Evolutionary conservation across 225 moss, liverwort and hornwort genomes (phyloP).

Genomic region (Pleurozium schreberi): DNA sequence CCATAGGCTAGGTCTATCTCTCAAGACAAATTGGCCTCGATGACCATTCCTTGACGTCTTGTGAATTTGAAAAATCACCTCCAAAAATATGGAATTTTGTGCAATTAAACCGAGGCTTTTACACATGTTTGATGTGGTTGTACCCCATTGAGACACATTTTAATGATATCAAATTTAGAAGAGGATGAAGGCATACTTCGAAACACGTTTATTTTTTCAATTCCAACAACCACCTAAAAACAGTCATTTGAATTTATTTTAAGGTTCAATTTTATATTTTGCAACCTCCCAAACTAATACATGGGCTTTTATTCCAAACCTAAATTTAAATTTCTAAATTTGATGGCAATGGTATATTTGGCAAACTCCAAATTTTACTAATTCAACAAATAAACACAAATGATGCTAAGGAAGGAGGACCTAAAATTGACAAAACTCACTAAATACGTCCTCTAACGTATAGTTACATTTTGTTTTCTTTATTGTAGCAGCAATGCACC

Average conservation of each 20-base stretch:
- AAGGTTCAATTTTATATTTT: background rate
- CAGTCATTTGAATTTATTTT: background rate
- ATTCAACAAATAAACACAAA: background rate
- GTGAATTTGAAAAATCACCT: background rate
- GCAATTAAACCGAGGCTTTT: background rate
- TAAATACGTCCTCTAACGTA: rapidly evolving
- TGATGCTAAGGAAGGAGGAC: no score
- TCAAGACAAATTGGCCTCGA: rapidly evolving
- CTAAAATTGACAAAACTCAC: no score
- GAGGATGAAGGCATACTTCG: background rate
- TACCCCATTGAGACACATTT: background rate
- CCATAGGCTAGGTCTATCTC: background rate
- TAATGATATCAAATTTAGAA: background rate
- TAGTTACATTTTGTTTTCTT: rapidly evolving
- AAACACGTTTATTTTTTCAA: background rate
- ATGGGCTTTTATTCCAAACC: background rate
- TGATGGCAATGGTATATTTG: no score
- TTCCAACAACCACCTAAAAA: rapidly evolving
- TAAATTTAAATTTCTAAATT: background rate
- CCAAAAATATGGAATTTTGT: rapidly evolving
- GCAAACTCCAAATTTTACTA: background rate
- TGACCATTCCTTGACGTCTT: background rate
- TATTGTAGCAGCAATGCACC: background rate
- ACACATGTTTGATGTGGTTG: rapidly evolving
- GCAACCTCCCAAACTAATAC: background rate